Conservation (phyloP, 2,329 filamentous ascomycete genomes). For the Diaporthe destruens region DNA sequence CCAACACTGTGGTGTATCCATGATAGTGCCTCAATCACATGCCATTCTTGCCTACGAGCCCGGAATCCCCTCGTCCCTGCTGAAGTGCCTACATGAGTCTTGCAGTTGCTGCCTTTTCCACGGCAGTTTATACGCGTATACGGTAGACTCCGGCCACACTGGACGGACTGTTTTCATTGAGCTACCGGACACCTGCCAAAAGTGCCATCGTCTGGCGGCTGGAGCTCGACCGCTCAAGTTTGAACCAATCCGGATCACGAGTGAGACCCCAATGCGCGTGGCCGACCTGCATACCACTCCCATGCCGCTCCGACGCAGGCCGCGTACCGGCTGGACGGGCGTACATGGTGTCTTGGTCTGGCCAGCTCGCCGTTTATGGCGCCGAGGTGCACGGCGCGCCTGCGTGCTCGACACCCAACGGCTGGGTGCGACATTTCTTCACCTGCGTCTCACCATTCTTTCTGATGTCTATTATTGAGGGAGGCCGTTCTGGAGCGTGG, state of each 20-base stretch:
- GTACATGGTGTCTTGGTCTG: neutral
- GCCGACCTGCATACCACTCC: neutral
- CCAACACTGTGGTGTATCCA: neutral
- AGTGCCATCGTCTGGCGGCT: neutral
- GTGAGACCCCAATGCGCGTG: too few relatives aligned
- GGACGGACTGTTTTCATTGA: too few relatives aligned
- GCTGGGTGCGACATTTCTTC: conserved; percentile 1
- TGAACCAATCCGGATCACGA: neutral
- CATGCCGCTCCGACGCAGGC: neutral
- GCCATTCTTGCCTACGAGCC: neutral
- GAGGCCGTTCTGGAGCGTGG: neutral
- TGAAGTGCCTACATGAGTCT: neutral
- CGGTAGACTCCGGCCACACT: neutral
- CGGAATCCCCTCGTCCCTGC: neutral
- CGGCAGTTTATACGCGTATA: neutral
- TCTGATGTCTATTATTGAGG: conserved; percentile 4
- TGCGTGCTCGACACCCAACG: neutral
- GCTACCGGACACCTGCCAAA: neutral
- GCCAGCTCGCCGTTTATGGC: neutral
- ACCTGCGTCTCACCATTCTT: conserved; percentile 24
- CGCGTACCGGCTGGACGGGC: neutral
- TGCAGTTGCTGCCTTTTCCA: neutral
- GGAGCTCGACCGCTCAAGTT: neutral
- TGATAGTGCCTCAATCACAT: conserved; percentile 25
- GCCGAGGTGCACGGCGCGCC: conserved; percentile 9